Base-by-base conservation (phyloP, 2,329 filamentous ascomycete species). In the Calonectria naviculata region DNA sequence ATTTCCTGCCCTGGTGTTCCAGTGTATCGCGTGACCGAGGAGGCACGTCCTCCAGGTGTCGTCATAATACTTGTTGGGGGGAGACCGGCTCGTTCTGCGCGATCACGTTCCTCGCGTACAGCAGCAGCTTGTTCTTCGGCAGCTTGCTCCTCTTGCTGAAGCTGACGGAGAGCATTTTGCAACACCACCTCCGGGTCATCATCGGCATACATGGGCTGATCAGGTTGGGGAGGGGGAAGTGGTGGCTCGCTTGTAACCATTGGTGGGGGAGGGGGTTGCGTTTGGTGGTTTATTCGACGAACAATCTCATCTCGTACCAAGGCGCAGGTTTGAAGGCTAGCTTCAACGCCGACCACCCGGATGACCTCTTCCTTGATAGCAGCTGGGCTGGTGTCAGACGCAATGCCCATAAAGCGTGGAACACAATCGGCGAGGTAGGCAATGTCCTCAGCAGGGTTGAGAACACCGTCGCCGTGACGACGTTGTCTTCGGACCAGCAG, bases 351-450 rank as follows among this genome's bases (percentile, higher is more conserved):
- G 28, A 91, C 83, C 15, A 87, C 84, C 58, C 89, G 87, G 52
- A 89, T 81, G 42, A 92, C 83, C 63, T 88, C 85, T 67, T 92
- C 90, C 49, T 87, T 85, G 68, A 92, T 91, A 54, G 89, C 87
- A 46, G 88, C 85, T 1, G 90, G 90, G 64, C 88, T 90, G 2
- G 89, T 91, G 72, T 91, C 89, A 31, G 88, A 79, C 12, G 85
- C 85, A 71, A 92, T 85, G 71, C 82, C 85, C 87, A 92, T 90
- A 78, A 91, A 87, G 65, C 89, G 86, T 19, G 89, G 89, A 7
- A 92, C 84, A 65, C 88, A 88, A 71, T 92, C 90, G 77, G 89
- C 85, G 4, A 92, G 84, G 79, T 92, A 92, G 52, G 84, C 84
- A 36, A 92, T 86, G 75, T 91, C 89, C 65, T 89, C 87, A 49